A percentile compares a stretch with the other conserved stretches of the same genome.
Evolutionary conservation across 2,329 filamentous ascomycete genomes (phyloP).

Genomic region (Alternaria triticimaculans): DNA sequence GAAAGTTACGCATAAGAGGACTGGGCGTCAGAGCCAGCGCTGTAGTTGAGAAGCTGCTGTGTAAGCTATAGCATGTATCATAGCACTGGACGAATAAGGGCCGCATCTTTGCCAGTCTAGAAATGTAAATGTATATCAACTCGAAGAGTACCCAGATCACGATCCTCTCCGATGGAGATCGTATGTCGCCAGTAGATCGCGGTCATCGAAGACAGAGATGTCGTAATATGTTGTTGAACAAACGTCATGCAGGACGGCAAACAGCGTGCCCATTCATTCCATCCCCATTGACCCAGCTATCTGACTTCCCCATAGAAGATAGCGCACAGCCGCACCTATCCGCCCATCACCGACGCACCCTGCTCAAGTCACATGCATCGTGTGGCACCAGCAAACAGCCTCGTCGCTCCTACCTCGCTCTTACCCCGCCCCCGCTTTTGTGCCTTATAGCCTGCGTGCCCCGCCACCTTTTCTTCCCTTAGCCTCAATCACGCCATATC

Average conservation of each 20-base stretch:
- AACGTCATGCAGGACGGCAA: background rate
- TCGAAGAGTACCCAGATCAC: background rate
- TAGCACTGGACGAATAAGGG: background rate
- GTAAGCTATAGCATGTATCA: background rate
- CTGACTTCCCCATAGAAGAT: too few species aligned
- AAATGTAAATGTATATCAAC: background rate
- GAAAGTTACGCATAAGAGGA: background rate
- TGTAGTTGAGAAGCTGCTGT: background rate
- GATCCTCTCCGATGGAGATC: background rate
- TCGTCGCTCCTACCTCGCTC: background rate
- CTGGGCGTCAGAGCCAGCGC: background rate
- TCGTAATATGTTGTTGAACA: background rate
- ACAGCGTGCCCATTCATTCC: background rate
- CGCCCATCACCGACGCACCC: background rate
- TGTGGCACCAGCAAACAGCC: background rate
- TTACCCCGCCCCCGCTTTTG: constrained; percentile 13
- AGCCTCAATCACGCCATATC: constrained; percentile 38
- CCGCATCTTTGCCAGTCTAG: background rate
- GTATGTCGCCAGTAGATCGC: background rate
- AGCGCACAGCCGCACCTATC: constrained; percentile 5
- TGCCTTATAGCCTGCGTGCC: constrained; percentile 20
- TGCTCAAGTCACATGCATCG: background rate
- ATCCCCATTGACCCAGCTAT: background rate
- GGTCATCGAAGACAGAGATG: background rate
- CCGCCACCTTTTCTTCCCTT: constrained; percentile 19